Base-by-base conservation (phyloP, 345 rosid species). In the Hibiscus syriacus region DNA sequence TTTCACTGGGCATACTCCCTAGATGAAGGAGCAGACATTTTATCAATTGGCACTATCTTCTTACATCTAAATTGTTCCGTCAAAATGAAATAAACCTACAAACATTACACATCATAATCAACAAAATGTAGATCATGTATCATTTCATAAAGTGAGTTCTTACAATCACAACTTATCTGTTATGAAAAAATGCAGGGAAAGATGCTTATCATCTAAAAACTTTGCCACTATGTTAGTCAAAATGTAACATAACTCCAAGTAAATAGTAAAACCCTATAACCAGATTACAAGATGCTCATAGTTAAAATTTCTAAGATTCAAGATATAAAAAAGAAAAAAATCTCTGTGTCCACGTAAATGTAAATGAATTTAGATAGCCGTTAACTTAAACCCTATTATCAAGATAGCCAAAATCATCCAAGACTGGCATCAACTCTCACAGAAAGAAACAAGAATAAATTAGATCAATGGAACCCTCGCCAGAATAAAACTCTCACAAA, bases 41-140 rank as follows among this genome's bases (percentile, higher is more conserved):
- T n/a, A n/a, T n/a, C n/a, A n/a, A n/a, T n/a, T n/a, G n/a, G n/a
- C 79, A 79, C 75, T 57, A 82, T 69, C 88, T 90, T 82, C 80
- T 86, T 82, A 88, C 90, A 88, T 85, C 76, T 85, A 81, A 75
- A 55, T 10, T 59, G 41, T 63, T 65, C 32, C 67, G 67, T 78
- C 74, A 30, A 55, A 62, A n/a, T 69, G 72, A 68, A 68, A 34
- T 65, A 57, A 70, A 65, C 69, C 87, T 82, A 76, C 77, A 76
- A 43, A 32, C 6, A 25, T 17, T 16, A n/a, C n/a, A n/a, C n/a
- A n/a, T n/a, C n/a, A n/a, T n/a, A n/a, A n/a, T n/a, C n/a, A n/a
- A n/a, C n/a, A n/a, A n/a, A n/a, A n/a, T n/a, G n/a, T n/a, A n/a
- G n/a, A n/a, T n/a, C n/a, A n/a, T n/a, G n/a, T n/a, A n/a, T n/a